Evolutionary conservation across 2,329 filamentous ascomycete genomes (phyloP).

Genomic region (Helicocarpus griseus): DNA sequence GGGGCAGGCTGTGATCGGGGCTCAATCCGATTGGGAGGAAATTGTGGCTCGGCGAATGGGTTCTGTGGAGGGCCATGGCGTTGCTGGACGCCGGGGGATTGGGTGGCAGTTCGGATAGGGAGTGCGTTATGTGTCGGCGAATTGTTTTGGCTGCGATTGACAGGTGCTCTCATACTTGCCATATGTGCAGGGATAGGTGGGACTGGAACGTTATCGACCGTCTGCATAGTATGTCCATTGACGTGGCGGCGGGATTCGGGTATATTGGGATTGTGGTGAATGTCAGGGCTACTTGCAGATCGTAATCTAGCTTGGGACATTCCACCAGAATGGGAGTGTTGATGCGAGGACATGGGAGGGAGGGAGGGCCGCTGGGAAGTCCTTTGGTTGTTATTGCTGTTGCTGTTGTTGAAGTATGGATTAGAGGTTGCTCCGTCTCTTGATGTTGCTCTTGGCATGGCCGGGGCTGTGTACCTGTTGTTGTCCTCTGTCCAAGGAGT

Average conservation of each 20-base stretch:
- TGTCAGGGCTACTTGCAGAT: slow-evolving; percentile 92
- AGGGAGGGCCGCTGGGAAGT: slow-evolving; percentile 62
- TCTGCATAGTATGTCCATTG: slow-evolving; percentile 48
- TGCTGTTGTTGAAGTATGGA: slow-evolving; percentile 53
- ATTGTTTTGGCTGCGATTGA: slow-evolving; percentile 70
- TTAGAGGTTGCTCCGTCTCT: slow-evolving; percentile 60
- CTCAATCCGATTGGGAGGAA: slow-evolving; percentile 20
- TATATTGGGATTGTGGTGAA: slow-evolving; percentile 56
- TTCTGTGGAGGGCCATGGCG: slow-evolving; percentile 29
- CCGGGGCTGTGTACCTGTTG: slow-evolving; percentile 80
- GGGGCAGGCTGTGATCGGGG: slow-evolving; percentile 13
- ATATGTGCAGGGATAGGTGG: slow-evolving; percentile 67
- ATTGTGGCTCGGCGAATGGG: slow-evolving; percentile 31
- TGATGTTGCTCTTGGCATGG: slow-evolving; percentile 70
- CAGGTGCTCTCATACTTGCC: slow-evolving; percentile 48
- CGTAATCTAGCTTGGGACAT: slow-evolving; percentile 62
- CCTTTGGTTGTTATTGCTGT: slow-evolving; percentile 50
- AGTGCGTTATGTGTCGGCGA: slow-evolving; percentile 62
- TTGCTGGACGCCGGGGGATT: slow-evolving; percentile 58
- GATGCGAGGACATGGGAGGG: slow-evolving; percentile 53
- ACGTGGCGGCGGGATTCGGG: slow-evolving; percentile 38
- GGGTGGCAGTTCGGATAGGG: slow-evolving; percentile 58
- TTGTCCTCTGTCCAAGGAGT: slow-evolving; percentile 55
- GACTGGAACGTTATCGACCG: slow-evolving; percentile 54
- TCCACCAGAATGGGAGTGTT: slow-evolving; percentile 41